These are phyloP conservation scores for Geoglossum glabrum DNA, from an alignment of 495 filamentous ascomycete species.

Conservation along the genomic window DNA sequence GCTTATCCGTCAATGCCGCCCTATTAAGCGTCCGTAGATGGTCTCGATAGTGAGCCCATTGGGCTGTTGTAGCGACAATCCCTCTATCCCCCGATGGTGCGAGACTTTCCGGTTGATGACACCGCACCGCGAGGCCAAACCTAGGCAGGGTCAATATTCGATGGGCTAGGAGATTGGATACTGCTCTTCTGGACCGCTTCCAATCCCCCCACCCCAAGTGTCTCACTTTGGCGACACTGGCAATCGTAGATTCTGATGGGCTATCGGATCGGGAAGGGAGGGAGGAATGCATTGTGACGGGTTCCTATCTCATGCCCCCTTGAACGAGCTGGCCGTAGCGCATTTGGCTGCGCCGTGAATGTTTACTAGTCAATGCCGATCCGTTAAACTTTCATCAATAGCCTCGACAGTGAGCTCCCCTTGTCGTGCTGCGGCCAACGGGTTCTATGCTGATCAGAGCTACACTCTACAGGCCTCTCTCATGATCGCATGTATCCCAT, in stretches of 20 bases:
- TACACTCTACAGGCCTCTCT: background rate
- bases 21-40: background rate
- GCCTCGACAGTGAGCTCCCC: too few relatives aligned
- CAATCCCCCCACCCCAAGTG: too few relatives aligned
- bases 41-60: background rate
- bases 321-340: too few relatives aligned
- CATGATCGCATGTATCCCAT: background rate
- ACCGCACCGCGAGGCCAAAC: background rate
- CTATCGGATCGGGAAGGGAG: too few relatives aligned
- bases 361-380: too few relatives aligned
- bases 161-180: background rate
- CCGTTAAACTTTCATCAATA: too few relatives aligned
- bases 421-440: background rate
- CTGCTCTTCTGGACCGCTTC: too few relatives aligned
- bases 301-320: too few relatives aligned
- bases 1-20: background rate
- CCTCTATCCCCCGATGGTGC: background rate
- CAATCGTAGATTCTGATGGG: too few relatives aligned
- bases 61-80: background rate
- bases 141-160: background rate
- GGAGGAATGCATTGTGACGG: too few relatives aligned
- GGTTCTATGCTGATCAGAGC: background rate
- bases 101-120: background rate
- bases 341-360: too few relatives aligned
- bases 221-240: too few relatives aligned